phyloP scores from a whole-genome alignment of 495 filamentous ascomycete species.

The Aspergillus heteromorphus region DNA sequence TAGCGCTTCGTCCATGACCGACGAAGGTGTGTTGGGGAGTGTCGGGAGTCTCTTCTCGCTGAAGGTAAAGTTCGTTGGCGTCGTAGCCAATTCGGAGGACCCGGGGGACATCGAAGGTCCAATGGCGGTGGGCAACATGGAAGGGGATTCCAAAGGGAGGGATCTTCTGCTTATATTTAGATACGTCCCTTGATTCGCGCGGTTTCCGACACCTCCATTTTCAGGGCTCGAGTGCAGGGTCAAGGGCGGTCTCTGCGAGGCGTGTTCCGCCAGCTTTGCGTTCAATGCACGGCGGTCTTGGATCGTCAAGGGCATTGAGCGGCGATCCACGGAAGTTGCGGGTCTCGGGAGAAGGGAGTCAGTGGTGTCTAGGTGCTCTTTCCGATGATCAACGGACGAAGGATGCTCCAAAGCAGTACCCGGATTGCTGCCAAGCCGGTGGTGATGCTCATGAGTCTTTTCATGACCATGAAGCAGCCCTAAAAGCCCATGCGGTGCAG shows the following conservation, averaged over 20 bases:
- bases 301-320: conserved; percentile 19
- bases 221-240: conserved; percentile 25
- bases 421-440: conserved; percentile 6
- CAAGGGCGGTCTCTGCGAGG: conserved; percentile 19
- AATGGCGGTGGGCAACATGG: conserved; percentile 9
- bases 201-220: background rate
- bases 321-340: conserved; percentile 4
- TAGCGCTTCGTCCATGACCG: conserved; percentile 44
- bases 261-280: conserved; percentile 12
- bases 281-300: conserved; percentile 34
- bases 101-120: background rate
- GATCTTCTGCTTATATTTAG: conserved; percentile 11
- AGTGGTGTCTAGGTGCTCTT: background rate
- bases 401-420: conserved; percentile 4
- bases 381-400: background rate
- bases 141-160: conserved; percentile 17
- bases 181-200: background rate
- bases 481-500: background rate
- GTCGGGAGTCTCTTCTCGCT: conserved; percentile 41
- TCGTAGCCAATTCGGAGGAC: conserved; percentile 17
- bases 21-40: conserved; percentile 43
- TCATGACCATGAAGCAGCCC: background rate
- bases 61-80: conserved; percentile 26
- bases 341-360: conserved; percentile 5
- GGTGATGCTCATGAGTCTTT: conserved; percentile 1